Base-by-base conservation (phyloP, 805 yeast genomes). In the Nakazawaea sp. region DNA sequence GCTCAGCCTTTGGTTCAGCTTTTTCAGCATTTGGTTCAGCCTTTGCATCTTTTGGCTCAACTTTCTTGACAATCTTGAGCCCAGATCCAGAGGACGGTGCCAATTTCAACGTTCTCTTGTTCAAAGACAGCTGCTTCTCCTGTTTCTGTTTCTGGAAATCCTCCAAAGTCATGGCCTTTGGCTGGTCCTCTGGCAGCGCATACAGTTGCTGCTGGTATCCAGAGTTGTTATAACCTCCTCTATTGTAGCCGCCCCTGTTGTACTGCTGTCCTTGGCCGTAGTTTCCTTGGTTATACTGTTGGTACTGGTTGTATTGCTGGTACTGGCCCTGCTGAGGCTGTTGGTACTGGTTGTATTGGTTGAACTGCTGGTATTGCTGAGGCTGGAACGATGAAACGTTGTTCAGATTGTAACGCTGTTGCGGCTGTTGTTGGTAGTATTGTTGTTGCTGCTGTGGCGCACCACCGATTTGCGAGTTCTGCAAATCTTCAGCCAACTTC, bases 141-240 rank as follows among this genome's bases (percentile, higher is more conserved):
- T 68, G 59, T 53, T 77, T 72, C 54, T 79, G 84, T 55, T 80
- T 80, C 55, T 83, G 81, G 63, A 77, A 86, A 47, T 85, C 95
- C 37, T 87, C 94, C 50, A 86, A 68, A 27, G 89, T 72, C 86
- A 85, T 78, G 43, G 78, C 80, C 50, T 66, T 67, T 42, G 51
- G 57, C 42, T 56, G 46, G 45, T 38, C 52, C 36, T 45, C 28
- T 42, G 51, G 57, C 42, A 56, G 46, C 45, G 38, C 52, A 36
- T 45, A 21, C 19, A 19, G 35, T 13, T 30, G 42, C 13, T 44
- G 38, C 40, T 33, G 48, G 13, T 42, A 27, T 21, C 40, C 42
- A 34, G 41, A 41, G 46, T 50, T 49, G 55, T 55, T 49, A 42
- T 55, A 45, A 17, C 51, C 49, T 23, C 55, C 52, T 53, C 49